These are phyloP conservation scores for Rhodomyrtus tomentosa DNA, from an alignment of 345 rosid genomes.

Conservation along the genomic window DNA sequence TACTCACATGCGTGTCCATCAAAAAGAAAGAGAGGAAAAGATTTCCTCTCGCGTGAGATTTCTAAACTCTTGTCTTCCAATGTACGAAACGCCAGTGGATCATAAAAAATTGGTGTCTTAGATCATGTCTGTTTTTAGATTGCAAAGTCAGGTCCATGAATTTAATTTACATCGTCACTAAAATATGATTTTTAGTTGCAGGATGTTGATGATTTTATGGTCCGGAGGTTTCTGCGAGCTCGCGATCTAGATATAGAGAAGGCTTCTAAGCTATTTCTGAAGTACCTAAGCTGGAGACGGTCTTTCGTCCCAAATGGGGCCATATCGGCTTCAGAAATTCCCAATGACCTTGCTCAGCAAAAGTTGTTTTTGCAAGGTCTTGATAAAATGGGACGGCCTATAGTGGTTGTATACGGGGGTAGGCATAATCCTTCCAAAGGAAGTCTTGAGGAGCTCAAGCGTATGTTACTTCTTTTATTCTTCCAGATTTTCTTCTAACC, in stretches of 20 bases:
- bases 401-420: constrained; percentile 38
- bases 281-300: constrained; percentile 65
- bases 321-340: constrained; percentile 42
- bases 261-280: constrained; percentile 57
- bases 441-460: constrained; percentile 65
- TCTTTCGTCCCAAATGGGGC: constrained; percentile 43
- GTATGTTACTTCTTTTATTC: constrained; percentile 18
- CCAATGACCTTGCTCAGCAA: constrained; percentile 48
- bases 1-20: too few relatives aligned
- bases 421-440: constrained; percentile 62
- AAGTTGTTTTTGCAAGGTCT: constrained; percentile 67
- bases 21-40: too few relatives aligned
- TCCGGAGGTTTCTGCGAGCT: constrained; percentile 78
- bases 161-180: not conserved
- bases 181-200: constrained; percentile 1
- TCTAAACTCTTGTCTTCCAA: not conserved
- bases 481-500: not conserved
- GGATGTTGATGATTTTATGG: constrained; percentile 74
- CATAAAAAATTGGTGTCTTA: not conserved
- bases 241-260: constrained; percentile 82
- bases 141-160: not conserved
- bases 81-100: not conserved
- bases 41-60: not conserved
- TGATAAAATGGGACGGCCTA: constrained; percentile 68
- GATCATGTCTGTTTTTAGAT: not conserved